Evolutionary conservation across 2,329 filamentous ascomycete genomes (phyloP).

Genomic region (Coniochaeta sp.): DNA sequence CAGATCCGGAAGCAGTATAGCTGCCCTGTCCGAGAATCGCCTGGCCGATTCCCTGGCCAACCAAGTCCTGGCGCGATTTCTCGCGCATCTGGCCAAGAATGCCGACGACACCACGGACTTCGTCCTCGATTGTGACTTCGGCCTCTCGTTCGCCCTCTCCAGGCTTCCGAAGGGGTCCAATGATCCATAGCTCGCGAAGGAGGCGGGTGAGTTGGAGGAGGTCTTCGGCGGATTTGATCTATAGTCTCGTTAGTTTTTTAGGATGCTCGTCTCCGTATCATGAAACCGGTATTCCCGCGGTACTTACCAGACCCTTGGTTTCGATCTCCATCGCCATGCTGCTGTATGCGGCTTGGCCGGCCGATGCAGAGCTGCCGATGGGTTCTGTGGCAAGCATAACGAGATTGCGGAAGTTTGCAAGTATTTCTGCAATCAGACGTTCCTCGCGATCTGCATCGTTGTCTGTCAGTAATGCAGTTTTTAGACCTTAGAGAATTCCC

Average conservation of each 20-base stretch:
- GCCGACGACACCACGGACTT: conserved; percentile 26
- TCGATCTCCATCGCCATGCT: conserved; percentile 31
- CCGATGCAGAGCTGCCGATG: conserved; percentile 20
- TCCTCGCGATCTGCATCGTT: conserved; percentile 34
- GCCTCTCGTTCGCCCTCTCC: conserved; percentile 32
- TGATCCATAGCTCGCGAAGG: conserved; percentile 42
- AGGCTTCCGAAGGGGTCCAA: conserved; percentile 35
- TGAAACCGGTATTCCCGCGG: background rate
- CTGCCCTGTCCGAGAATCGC: conserved; percentile 9
- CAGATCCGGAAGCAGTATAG: conserved; percentile 11
- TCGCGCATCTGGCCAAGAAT: conserved; percentile 23
- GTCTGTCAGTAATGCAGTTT: background rate
- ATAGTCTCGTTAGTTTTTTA: background rate
- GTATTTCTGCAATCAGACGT: conserved; percentile 33
- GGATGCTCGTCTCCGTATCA: too few relatives aligned
- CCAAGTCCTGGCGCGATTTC: conserved; percentile 11
- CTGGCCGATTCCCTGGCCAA: conserved; percentile 9
- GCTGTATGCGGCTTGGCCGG: conserved; percentile 30
- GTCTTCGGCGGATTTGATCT: conserved; percentile 34
- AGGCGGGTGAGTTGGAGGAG: conserved; percentile 37
- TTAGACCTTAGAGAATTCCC: background rate
- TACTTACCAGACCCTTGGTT: conserved; percentile 25
- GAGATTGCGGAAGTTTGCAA: conserved; percentile 35
- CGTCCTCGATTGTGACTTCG: conserved; percentile 22
- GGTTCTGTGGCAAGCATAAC: conserved; percentile 27